Conservation (phyloP, 1,284 basidiomycete species). For the Pulveroboletus sp. region DNA sequence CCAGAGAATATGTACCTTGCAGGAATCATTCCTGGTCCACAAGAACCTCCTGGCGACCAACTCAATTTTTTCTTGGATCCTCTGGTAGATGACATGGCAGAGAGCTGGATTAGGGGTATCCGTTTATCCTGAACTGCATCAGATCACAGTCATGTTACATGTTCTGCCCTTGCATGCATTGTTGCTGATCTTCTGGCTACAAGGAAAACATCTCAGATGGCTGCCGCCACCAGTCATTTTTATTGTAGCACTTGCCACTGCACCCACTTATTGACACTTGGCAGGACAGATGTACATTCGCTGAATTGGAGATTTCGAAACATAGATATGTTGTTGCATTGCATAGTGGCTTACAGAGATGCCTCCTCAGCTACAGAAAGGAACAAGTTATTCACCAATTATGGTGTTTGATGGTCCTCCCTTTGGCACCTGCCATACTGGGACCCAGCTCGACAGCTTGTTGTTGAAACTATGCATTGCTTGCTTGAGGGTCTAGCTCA, state of each 20-base stretch:
- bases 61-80: constrained; percentile 34
- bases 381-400: neutral
- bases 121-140: constrained; percentile 25
- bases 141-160: constrained; percentile 11
- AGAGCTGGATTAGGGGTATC: constrained; percentile 32
- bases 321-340: constrained; percentile 15
- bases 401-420: constrained; percentile 40
- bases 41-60: constrained; percentile 22
- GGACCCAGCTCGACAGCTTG: constrained; percentile 38
- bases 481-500: constrained; percentile 22
- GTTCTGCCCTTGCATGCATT: constrained; percentile 23
- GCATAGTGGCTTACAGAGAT: constrained; percentile 24
- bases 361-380: neutral
- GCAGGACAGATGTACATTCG: constrained; percentile 31
- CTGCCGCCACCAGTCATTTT: constrained; percentile 11
- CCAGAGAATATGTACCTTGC: constrained; percentile 36
- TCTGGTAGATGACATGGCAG: constrained; percentile 29
- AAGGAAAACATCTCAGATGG: constrained; percentile 26
- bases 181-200: constrained; percentile 41
- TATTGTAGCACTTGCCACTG: constrained; percentile 40
- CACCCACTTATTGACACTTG: constrained; percentile 7
- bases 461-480: constrained; percentile 43
- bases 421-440: constrained; percentile 42
- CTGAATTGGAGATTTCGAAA: constrained; percentile 28
- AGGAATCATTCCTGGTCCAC: constrained; percentile 33